Conservation (phyloP, 306 rosid genomes). For the Vigna mungo region DNA sequence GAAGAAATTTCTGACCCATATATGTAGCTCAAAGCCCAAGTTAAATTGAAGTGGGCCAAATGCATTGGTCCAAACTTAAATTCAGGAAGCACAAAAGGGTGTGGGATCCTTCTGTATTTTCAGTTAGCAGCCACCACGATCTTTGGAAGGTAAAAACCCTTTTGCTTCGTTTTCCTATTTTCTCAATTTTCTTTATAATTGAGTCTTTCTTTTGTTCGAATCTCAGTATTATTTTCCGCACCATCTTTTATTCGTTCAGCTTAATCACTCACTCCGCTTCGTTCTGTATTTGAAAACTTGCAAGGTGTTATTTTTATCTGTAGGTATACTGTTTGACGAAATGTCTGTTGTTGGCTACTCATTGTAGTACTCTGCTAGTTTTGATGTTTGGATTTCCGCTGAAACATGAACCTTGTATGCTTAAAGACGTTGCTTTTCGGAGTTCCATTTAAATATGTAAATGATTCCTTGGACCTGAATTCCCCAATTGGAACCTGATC, state of each 20-base stretch:
- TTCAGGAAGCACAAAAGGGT: neutral
- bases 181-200: conserved; percentile 21
- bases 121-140: neutral
- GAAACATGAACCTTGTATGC: neutral
- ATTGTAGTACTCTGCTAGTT: neutral
- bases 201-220: neutral
- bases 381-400: neutral
- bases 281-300: neutral
- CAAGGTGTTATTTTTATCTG: neutral
- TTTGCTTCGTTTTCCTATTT: conserved; percentile 2
- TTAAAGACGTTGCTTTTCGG: conserved; percentile 7
- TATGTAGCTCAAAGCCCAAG: conserved; percentile 7
- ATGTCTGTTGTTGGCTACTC: neutral
- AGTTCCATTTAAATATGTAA: neutral
- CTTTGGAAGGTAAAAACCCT: conserved; percentile 18
- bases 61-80: neutral
- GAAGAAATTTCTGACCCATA: too few relatives aligned
- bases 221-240: neutral
- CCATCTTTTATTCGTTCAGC: neutral
- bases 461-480: conserved; percentile 5
- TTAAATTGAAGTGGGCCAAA: neutral
- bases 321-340: conserved; percentile 38
- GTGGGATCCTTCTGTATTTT: neutral
- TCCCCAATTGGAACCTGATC: neutral
- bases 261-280: neutral